phyloP scores from a whole-genome alignment of 2,329 filamentous ascomycete genomes.

The Leptographium flavum region DNA sequence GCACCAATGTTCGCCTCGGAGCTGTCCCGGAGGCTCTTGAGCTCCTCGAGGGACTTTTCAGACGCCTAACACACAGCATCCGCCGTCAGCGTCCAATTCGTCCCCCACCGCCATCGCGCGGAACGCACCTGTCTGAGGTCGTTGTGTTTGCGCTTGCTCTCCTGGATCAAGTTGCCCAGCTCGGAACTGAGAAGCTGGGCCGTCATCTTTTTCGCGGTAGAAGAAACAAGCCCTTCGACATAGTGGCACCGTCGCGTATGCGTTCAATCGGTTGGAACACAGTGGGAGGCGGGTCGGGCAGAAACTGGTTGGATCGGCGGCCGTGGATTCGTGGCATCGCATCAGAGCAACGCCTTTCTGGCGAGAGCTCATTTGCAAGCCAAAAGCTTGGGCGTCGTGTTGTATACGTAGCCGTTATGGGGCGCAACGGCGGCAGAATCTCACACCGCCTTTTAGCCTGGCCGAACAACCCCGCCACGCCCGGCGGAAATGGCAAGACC shows the following conservation, averaged over 20 bases:
- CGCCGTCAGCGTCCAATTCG: not conserved
- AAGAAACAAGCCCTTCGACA: conserved; percentile 7
- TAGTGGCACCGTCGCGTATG: conserved; percentile 3
- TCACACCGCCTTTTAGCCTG: conserved; percentile 6
- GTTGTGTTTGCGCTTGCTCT: conserved; percentile 88
- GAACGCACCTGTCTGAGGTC: conserved; percentile 63
- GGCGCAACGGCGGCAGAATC: conserved; percentile 6
- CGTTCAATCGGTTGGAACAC: not conserved
- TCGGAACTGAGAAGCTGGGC: conserved; percentile 79
- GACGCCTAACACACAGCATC: conserved; percentile 47
- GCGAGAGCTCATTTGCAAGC: not conserved
- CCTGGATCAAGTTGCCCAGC: conserved; percentile 80
- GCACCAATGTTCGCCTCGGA: conserved; percentile 64
- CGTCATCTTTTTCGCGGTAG: conserved; percentile 50
- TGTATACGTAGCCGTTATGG: conserved; percentile 55
- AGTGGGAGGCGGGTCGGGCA: not conserved
- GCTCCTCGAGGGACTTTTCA: conserved; percentile 82
- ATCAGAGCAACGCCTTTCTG: not conserved
- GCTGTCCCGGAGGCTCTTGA: conserved; percentile 60
- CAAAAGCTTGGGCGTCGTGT: conserved; percentile 37
- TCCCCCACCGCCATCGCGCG: not conserved
- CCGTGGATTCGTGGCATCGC: not conserved
- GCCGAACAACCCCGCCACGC: not conserved
- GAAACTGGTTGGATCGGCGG: not conserved
- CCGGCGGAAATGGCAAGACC: not conserved